Percentiles rank a stretch among this genome's conserved stretches.
These are phyloP conservation scores for Alternaria gaisen DNA, from an alignment of 2,329 filamentous ascomycete species.

Conservation along the genomic window DNA sequence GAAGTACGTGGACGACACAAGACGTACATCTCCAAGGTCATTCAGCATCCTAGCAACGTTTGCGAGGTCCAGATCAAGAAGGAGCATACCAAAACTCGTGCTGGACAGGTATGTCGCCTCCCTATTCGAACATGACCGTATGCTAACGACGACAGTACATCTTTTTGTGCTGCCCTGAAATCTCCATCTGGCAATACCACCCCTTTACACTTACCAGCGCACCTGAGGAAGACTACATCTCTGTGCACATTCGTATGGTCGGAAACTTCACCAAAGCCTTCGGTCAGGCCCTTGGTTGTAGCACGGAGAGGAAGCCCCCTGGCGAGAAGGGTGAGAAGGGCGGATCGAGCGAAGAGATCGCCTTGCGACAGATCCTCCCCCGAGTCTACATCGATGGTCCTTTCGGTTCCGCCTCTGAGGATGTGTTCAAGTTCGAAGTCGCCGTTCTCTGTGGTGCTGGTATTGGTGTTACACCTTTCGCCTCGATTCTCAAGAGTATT, in stretches of 20 bases:
- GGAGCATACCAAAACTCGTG: slow-evolving; percentile 80
- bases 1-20: slow-evolving; percentile 83
- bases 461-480: slow-evolving; percentile 63
- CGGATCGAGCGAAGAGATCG: slow-evolving; percentile 70
- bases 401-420: slow-evolving; percentile 85
- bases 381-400: slow-evolving; percentile 85
- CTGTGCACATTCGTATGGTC: slow-evolving; percentile 83
- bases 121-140: not conserved
- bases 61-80: slow-evolving; percentile 94
- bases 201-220: slow-evolving; percentile 87
- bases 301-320: slow-evolving; percentile 67
- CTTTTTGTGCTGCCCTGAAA: slow-evolving; percentile 85
- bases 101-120: slow-evolving; percentile 65
- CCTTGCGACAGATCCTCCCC: slow-evolving; percentile 77
- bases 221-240: slow-evolving; percentile 90
- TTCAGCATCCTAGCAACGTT: slow-evolving; percentile 88
- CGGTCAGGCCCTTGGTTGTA: slow-evolving; percentile 76
- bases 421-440: slow-evolving; percentile 76
- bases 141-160: slow-evolving; percentile 68
- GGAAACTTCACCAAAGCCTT: slow-evolving; percentile 81
- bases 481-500: slow-evolving; percentile 75
- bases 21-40: slow-evolving; percentile 87
- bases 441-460: slow-evolving; percentile 61
- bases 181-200: slow-evolving; percentile 89
- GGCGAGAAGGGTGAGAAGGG: slow-evolving; percentile 60